phyloP scores from a whole-genome alignment of 192 early-diverging fungal genomes.

The Glomus cerebriforme region DNA sequence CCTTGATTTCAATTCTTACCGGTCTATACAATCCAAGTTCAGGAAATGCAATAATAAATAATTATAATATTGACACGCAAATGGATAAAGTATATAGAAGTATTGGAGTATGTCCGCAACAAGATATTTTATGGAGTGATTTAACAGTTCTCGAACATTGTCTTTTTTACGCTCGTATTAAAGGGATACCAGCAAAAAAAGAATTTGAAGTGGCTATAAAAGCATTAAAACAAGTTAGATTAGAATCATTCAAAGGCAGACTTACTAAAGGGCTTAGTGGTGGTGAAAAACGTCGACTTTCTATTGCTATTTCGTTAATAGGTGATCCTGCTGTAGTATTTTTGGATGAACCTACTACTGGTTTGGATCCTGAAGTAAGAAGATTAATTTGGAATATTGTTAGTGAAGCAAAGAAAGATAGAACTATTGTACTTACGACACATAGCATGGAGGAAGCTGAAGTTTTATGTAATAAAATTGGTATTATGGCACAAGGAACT shows the following conservation, averaged over 20 bases:
- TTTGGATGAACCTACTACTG: slow-evolving; percentile 82
- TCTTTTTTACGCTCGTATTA: slow-evolving; percentile 70
- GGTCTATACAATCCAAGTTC: slow-evolving; percentile 59
- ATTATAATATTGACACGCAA: slow-evolving; percentile 56
- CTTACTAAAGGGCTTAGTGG: slow-evolving; percentile 66
- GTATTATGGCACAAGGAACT: slow-evolving; percentile 76
- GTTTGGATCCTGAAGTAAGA: slow-evolving; percentile 73
- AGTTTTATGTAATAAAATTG: slow-evolving; percentile 70
- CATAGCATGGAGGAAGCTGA: slow-evolving; percentile 84
- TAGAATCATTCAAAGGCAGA: slow-evolving; percentile 57
- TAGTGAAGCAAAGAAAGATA: slow-evolving; percentile 52
- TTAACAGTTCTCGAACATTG: slow-evolving; percentile 67
- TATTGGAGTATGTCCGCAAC: slow-evolving; percentile 76
- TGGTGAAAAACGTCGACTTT: slow-evolving; percentile 75
- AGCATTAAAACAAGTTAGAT: slow-evolving; percentile 53
- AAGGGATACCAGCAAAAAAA: slow-evolving; percentile 54
- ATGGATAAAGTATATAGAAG: slow-evolving; percentile 56
- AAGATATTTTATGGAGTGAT: slow-evolving; percentile 76
- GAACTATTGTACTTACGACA: slow-evolving; percentile 71
- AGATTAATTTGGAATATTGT: slow-evolving; percentile 76
- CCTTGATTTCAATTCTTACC: slow-evolving; percentile 71
- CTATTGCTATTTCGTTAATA: slow-evolving; percentile 73
- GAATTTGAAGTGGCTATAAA: slow-evolving; percentile 49
- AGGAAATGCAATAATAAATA: slow-evolving; percentile 60
- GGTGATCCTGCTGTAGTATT: slow-evolving; percentile 72